A percentile compares a stretch with the other conserved stretches of the same genome.
Evolutionary conservation across 179 eudicot genomes (phyloP).

Genomic region (Camellia oleifera): DNA sequence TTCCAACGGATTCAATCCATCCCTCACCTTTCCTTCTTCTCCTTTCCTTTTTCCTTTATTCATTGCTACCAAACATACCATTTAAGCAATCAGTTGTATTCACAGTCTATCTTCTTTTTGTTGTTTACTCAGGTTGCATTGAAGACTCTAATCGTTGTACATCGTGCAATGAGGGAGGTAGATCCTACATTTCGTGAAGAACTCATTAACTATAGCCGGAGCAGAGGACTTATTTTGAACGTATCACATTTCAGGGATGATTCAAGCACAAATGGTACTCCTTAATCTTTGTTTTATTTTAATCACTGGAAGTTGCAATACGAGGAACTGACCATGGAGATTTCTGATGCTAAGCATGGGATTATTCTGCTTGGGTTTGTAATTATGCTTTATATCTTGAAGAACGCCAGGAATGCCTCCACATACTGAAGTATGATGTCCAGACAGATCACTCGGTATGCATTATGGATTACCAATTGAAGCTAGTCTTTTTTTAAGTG

Average conservation of each 20-base stretch:
- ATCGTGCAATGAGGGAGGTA: slow-evolving; percentile 38
- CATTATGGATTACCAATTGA: not conserved
- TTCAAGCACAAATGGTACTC: slow-evolving; percentile 32
- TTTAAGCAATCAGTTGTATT: not conserved
- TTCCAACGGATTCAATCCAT: not conserved
- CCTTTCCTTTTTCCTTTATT: not conserved
- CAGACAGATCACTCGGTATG: slow-evolving; percentile 30
- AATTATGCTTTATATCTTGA: slow-evolving; percentile 34
- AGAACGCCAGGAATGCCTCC: slow-evolving; percentile 36
- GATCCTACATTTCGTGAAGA: slow-evolving; percentile 39
- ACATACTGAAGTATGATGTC: slow-evolving; percentile 33
- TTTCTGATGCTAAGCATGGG: slow-evolving; percentile 28
- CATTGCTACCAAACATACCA: not conserved
- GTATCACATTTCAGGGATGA: slow-evolving; percentile 39
- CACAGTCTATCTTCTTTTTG: not conserved
- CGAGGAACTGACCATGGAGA: slow-evolving; percentile 3
- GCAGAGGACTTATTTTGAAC: slow-evolving; percentile 27
- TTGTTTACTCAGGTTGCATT: slow-evolving; percentile 32
- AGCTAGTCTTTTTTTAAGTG: not conserved
- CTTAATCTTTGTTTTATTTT: not conserved
- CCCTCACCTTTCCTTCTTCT: not conserved
- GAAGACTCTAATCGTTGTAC: slow-evolving; percentile 36
- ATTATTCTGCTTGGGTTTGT: slow-evolving; percentile 42
- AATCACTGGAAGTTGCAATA: not conserved
- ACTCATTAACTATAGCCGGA: slow-evolving; percentile 21